Evolutionary conservation across 2,329 filamentous ascomycete species (phyloP), one percentile per base, ranked within the genome.

Genomic region (Fusarium dlaminii): DNA sequence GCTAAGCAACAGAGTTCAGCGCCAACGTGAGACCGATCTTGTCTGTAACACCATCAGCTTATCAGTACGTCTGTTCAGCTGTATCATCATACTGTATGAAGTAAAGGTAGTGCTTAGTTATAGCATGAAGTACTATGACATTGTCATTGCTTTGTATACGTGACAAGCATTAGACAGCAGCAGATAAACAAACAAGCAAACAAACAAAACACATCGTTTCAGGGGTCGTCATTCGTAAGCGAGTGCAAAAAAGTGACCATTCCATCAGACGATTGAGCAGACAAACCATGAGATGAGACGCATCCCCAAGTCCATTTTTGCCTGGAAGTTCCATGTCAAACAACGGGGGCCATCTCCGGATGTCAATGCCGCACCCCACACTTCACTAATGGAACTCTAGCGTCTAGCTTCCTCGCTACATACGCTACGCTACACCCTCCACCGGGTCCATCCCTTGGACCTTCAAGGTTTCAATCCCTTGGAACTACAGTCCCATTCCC

Each of bases 1-100:
- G 62, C 74, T 75, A 73, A 63, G 43, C 46, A 74, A 70, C 69
- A 78, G 57, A 76, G 75, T 77, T 77, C 70, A 64, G 60, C 63
- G 70, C 70, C 74, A 22, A 63, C 51, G 49, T 49, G 58, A 54
- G 66, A 64, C 43, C 63, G 64, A 73, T 73, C 40, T 27, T 37
- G n/a, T 59, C 56, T 59, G 62, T 43, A 56, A 52, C 61, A 40
- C 52, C 52, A 60, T 36, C 48, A 56, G 29, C 60, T 66, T 48
- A 62, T 52, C 58, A 63, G 62, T 54, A 30, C 24, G n/a, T 27
- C n/a, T 36, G 39, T 59, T 63, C 29, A 63, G 56, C 60, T 43
- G 49, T 43, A 34, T 62, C 37, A 37, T 18, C 39, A 43, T 40
- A 40, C 51, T 30, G 27, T 40, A 42, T 40, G 36, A 29, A 55